phyloP scores from a whole-genome alignment of 1,139 yeast species.

The Kluyveromyces sp. region DNA sequence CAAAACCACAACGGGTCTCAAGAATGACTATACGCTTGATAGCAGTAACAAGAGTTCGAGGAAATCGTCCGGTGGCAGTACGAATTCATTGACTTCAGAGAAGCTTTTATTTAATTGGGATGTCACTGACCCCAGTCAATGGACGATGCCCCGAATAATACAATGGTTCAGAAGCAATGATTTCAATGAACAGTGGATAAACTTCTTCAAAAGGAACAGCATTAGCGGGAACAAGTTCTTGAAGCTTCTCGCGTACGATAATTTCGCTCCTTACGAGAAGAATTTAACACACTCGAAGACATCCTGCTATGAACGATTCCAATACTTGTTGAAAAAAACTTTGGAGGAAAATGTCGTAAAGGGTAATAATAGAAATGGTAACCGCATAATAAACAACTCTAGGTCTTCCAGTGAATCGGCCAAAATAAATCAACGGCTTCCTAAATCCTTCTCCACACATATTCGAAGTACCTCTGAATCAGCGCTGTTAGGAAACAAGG shows the following conservation, averaged over 20 bases:
- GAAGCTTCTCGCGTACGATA: constrained; percentile 61
- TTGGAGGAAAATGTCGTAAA: constrained; percentile 34
- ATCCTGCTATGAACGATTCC: constrained; percentile 49
- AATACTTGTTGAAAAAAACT: constrained; percentile 42
- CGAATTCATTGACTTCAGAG: constrained; percentile 21
- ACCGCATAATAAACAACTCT: constrained; percentile 14
- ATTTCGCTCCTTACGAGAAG: constrained; percentile 39
- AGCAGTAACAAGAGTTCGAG: constrained; percentile 11
- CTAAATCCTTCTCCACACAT: background rate
- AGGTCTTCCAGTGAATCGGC: constrained; percentile 24
- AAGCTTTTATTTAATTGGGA: constrained; percentile 35
- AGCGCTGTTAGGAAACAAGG: constrained; percentile 7
- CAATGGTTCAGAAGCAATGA: constrained; percentile 60
- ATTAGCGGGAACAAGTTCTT: constrained; percentile 60
- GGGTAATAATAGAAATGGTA: constrained; percentile 19
- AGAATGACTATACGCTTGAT: background rate
- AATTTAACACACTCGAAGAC: constrained; percentile 42
- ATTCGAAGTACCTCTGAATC: constrained; percentile 19
- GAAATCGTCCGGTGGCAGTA: constrained; percentile 28
- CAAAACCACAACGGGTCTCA: constrained; percentile 2
- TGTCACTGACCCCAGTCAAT: constrained; percentile 41
- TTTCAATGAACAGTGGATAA: constrained; percentile 69
- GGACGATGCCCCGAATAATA: constrained; percentile 63
- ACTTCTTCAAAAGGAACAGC: constrained; percentile 50
- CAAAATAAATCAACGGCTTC: background rate